phyloP scores from a whole-genome alignment of 257 asterid genomes.

The Nicotiana undulata region DNA sequence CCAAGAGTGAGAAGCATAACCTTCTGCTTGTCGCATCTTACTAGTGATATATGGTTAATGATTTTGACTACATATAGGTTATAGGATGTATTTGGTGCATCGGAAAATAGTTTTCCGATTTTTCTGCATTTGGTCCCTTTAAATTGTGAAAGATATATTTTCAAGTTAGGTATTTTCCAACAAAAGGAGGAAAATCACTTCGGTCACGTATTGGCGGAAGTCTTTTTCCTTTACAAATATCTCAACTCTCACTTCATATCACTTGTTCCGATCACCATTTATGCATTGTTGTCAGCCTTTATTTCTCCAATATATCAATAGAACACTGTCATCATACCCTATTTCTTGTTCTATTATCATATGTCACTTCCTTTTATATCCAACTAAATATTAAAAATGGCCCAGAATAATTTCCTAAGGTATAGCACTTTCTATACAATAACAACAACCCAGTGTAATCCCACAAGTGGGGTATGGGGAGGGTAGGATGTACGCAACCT shows the following conservation, averaged over 20 bases:
- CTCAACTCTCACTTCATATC: background rate
- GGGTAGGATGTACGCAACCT: too few relatives aligned
- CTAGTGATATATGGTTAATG: background rate
- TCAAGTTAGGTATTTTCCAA: background rate
- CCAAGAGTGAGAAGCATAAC: background rate
- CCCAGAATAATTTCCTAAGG: background rate
- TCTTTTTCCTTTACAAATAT: background rate
- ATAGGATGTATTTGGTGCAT: background rate
- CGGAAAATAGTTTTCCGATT: background rate
- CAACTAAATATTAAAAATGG: background rate
- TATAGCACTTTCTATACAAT: background rate
- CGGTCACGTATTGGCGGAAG: background rate
- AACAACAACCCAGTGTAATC: too few relatives aligned
- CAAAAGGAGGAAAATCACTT: background rate
- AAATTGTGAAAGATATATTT: background rate
- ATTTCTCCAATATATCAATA: background rate
- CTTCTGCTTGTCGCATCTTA: background rate
- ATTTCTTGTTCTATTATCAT: background rate
- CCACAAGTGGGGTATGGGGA: too few relatives aligned
- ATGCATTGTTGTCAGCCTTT: background rate
- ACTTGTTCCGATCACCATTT: background rate
- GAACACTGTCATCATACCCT: background rate
- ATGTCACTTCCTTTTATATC: background rate
- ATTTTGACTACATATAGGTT: background rate
- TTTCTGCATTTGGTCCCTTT: background rate